These are phyloP conservation scores for Centaurea solstitialis DNA, from an alignment of 129 eudicot species.

Conservation along the genomic window DNA sequence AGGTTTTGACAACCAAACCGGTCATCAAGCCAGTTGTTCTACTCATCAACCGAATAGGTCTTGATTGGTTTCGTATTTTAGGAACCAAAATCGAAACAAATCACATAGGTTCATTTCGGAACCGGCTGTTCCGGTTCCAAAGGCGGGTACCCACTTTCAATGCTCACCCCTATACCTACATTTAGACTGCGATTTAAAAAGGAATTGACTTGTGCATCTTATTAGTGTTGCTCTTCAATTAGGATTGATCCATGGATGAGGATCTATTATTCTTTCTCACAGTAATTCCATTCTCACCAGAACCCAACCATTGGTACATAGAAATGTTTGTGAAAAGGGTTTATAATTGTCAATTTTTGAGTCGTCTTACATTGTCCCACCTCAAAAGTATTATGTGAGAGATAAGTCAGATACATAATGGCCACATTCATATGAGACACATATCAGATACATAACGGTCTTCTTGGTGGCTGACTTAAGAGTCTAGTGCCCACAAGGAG, in stretches of 20 bases:
- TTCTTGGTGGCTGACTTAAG: neutral
- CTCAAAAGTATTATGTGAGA: neutral
- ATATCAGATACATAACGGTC: too few species aligned
- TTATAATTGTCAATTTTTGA: neutral
- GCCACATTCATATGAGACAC: too few species aligned
- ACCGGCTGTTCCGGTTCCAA: neutral
- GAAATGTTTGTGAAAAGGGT: neutral
- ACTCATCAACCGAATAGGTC: too few species aligned
- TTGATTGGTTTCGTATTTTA: too few species aligned
- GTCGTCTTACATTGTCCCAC: neutral
- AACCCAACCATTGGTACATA: neutral
- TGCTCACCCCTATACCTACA: neutral
- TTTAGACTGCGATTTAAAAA: too few species aligned
- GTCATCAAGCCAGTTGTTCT: too few species aligned
- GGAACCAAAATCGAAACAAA: neutral
- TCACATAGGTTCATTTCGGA: neutral
- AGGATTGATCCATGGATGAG: too few species aligned
- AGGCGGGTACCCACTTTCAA: neutral
- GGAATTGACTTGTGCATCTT: too few species aligned
- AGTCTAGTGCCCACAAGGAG: neutral
- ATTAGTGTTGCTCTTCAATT: too few species aligned
- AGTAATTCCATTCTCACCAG: too few species aligned
- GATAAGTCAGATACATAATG: neutral
- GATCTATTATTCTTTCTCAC: too few species aligned
- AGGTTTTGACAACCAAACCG: too few species aligned